These are phyloP conservation scores for Taphrina wiesneri DNA, from an alignment of 1,139 yeast species.

Conservation along the genomic window DNA sequence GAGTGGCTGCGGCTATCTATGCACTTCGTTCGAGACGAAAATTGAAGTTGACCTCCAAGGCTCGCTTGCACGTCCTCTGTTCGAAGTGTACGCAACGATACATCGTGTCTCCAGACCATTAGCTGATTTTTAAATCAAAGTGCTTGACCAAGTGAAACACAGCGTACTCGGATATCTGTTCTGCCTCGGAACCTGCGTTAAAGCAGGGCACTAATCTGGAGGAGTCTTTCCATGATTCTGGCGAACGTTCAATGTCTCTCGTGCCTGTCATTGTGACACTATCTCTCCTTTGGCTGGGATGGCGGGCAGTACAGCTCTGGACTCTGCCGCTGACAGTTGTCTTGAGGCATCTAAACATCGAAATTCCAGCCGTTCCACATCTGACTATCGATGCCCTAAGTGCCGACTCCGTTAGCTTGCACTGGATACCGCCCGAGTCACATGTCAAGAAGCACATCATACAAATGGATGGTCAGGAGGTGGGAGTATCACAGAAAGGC, in stretches of 20 bases:
- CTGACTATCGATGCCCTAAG: constrained; percentile 60
- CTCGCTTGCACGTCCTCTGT: background rate
- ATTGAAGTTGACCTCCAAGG: background rate
- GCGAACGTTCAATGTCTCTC: constrained; percentile 11
- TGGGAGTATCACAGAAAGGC: constrained; percentile 47
- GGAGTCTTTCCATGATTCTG: constrained; percentile 1
- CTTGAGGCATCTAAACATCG: constrained; percentile 55
- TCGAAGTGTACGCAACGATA: background rate
- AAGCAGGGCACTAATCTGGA: constrained; percentile 14
- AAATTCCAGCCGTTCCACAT: constrained; percentile 59
- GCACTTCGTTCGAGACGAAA: background rate
- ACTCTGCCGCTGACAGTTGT: constrained; percentile 56
- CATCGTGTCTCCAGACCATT: background rate
- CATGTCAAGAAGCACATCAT: constrained; percentile 50
- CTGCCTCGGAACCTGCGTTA: no score
- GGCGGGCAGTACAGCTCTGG: constrained; percentile 51
- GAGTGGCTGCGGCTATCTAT: constrained; percentile 10
- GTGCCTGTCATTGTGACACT: constrained; percentile 40
- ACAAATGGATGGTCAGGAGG: constrained; percentile 53
- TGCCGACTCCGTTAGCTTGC: constrained; percentile 53
- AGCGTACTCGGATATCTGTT: background rate
- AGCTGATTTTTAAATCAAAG: background rate
- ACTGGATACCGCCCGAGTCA: constrained; percentile 53
- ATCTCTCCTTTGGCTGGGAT: constrained; percentile 54
- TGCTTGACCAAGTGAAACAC: background rate